These are phyloP conservation scores for Phaffomyces opuntiae DNA, from an alignment of 805 yeast species.

Conservation along the genomic window DNA sequence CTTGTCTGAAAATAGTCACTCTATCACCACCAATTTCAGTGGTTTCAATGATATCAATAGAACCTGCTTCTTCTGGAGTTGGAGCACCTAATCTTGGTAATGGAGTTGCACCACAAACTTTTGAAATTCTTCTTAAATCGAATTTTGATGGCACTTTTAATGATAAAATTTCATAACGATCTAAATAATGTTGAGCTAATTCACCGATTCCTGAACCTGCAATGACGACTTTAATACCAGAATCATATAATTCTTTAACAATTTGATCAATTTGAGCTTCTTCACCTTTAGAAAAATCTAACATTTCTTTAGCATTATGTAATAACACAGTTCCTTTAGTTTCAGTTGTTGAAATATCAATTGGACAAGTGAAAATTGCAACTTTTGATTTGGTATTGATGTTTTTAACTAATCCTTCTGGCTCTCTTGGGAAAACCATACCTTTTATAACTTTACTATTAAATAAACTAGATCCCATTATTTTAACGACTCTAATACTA, in stretches of 20 bases:
- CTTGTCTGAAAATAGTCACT: slow-evolving; percentile 89
- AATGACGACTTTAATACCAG: slow-evolving; percentile 82
- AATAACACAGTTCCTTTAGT: slow-evolving; percentile 95
- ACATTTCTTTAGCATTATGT: slow-evolving; percentile 95
- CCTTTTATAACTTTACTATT: slow-evolving; percentile 83
- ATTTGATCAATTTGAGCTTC: slow-evolving; percentile 85
- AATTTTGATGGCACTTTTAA: slow-evolving; percentile 90
- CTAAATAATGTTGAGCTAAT: slow-evolving; percentile 84
- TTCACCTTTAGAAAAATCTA: slow-evolving; percentile 93
- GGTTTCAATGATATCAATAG: slow-evolving; percentile 80
- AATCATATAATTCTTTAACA: slow-evolving; percentile 72
- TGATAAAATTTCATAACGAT: slow-evolving; percentile 78
- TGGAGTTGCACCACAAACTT: slow-evolving; percentile 97
- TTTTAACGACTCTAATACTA: slow-evolving; percentile 89
- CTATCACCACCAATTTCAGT: slow-evolving; percentile 96
- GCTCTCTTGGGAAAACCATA: slow-evolving; percentile 96
- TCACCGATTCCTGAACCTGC: slow-evolving; percentile 97
- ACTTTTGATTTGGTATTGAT: slow-evolving; percentile 64
- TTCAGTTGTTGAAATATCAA: slow-evolving; percentile 94
- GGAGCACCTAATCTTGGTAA: slow-evolving; percentile 92
- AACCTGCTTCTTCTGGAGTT: slow-evolving; percentile 88
- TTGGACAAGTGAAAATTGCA: slow-evolving; percentile 88
- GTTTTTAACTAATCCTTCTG: slow-evolving; percentile 84
- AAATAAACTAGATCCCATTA: slow-evolving; percentile 82
- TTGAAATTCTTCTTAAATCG: slow-evolving; percentile 86